Evolutionary conservation across 176 grass and related monocot species (phyloP).

Genomic region (Eragrostis nindensis): DNA sequence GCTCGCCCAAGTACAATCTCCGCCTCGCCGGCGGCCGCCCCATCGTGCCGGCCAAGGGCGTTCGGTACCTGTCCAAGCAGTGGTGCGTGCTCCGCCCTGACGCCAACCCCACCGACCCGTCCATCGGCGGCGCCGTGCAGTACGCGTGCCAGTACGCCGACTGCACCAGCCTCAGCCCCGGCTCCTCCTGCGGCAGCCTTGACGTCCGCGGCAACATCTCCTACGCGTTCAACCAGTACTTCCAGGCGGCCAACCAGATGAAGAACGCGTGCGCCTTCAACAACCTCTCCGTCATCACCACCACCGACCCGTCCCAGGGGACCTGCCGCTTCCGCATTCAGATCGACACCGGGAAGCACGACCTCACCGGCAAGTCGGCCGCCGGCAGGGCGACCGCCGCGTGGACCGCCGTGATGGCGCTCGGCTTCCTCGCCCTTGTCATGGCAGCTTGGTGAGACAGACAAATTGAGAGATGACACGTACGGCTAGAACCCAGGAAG

Average conservation of each 20-base stretch:
- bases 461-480: background rate
- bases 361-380: constrained; percentile 16
- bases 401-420: background rate
- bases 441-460: background rate
- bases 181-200: constrained; percentile 64
- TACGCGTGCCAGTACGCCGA: constrained; percentile 79
- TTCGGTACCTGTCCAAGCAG: constrained; percentile 70
- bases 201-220: constrained; percentile 73
- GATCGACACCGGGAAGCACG: constrained; percentile 75
- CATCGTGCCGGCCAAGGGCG: constrained; percentile 67
- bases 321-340: constrained; percentile 73
- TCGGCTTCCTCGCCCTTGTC: constrained; percentile 8
- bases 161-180: constrained; percentile 87
- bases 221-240: constrained; percentile 92
- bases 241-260: constrained; percentile 65
- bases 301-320: constrained; percentile 69
- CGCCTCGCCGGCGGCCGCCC: constrained; percentile 34
- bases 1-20: constrained; percentile 71
- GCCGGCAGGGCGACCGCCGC: background rate
- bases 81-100: constrained; percentile 77
- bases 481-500: constrained; percentile 16
- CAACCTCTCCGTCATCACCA: constrained; percentile 65
- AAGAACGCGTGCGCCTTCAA: constrained; percentile 69
- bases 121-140: constrained; percentile 37
- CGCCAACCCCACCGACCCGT: constrained; percentile 45